A percentile compares a stretch with the other conserved stretches of the same genome.
Conservation (phyloP, 805 yeast genomes). For the Naumovozyma castellii region DNA sequence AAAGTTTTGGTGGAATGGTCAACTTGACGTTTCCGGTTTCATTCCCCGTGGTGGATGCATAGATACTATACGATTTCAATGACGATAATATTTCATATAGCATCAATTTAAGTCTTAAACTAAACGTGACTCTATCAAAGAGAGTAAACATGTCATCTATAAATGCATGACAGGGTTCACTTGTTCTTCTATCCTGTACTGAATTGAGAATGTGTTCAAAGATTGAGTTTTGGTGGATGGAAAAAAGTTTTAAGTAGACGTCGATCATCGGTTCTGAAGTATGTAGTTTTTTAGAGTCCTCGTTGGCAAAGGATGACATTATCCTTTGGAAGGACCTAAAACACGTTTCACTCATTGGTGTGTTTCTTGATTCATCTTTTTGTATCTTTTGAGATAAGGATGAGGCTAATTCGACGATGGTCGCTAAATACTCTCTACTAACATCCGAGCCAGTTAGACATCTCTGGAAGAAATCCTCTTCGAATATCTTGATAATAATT, state of each 20-base stretch:
- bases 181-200: conserved; percentile 4
- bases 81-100: conserved; percentile 26
- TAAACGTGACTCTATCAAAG: conserved; percentile 22
- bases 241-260: conserved; percentile 19
- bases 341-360: conserved; percentile 8
- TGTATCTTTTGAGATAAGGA: conserved; percentile 17
- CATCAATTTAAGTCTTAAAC: conserved; percentile 23
- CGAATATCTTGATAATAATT: conserved; percentile 15
- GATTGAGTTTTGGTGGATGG: conserved; percentile 24
- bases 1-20: not conserved
- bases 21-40: conserved; percentile 3
- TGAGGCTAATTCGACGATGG: conserved; percentile 18
- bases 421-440: conserved; percentile 8
- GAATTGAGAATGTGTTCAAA: conserved; percentile 13
- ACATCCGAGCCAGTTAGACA: conserved; percentile 7
- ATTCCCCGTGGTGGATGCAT: conserved; percentile 12
- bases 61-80: conserved; percentile 22
- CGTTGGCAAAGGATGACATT: conserved; percentile 8
- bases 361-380: conserved; percentile 4
- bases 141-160: conserved; percentile 14
- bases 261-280: conserved; percentile 12
- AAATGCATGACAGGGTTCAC: conserved; percentile 3
- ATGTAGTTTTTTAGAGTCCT: conserved; percentile 7
- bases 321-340: conserved; percentile 10
- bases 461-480: conserved; percentile 19